These are phyloP conservation scores for Verticillium longisporum DNA, from an alignment of 2,329 filamentous ascomycete genomes.

Conservation along the genomic window DNA sequence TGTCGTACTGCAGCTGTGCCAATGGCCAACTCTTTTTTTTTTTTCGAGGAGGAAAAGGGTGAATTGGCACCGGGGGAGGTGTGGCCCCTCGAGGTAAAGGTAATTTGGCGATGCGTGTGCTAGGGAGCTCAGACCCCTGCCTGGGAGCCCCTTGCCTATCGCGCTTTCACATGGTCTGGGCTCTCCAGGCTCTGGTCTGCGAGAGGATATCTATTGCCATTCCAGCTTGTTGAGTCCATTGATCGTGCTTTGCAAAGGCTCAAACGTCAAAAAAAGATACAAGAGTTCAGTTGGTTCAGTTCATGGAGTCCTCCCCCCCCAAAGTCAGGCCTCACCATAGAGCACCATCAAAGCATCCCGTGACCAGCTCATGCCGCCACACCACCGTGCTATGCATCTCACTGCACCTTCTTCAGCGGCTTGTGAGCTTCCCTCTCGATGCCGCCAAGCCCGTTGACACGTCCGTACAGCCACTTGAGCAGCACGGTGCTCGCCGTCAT, in stretches of 20 bases:
- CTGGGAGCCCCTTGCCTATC: neutral
- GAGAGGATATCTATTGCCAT: no score
- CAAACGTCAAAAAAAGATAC: no score
- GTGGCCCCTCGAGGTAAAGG: neutral
- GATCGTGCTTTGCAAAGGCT: no score
- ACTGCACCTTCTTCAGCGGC: slow-evolving; percentile 19
- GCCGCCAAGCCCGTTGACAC: slow-evolving; percentile 51
- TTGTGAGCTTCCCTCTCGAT: slow-evolving; percentile 27
- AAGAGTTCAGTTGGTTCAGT: no score
- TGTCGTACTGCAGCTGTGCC: neutral
- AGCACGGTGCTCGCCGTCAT: slow-evolving; percentile 65
- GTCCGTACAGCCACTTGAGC: slow-evolving; percentile 64
- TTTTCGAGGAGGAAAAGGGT: neutral
- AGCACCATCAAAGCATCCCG: no score
- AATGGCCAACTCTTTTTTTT: slow-evolving; percentile 1
- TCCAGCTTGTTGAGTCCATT: no score
- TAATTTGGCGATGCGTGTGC: neutral
- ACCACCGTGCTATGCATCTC: neutral
- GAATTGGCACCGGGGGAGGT: neutral
- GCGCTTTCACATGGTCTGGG: neutral
- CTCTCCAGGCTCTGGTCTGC: neutral
- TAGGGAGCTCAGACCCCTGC: neutral
- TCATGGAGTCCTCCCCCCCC: no score
- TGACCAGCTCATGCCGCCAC: neutral
- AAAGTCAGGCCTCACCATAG: no score